Base-by-base conservation (phyloP, 2,329 filamentous ascomycete genomes). In the Aspergillus novofumigatus region DNA sequence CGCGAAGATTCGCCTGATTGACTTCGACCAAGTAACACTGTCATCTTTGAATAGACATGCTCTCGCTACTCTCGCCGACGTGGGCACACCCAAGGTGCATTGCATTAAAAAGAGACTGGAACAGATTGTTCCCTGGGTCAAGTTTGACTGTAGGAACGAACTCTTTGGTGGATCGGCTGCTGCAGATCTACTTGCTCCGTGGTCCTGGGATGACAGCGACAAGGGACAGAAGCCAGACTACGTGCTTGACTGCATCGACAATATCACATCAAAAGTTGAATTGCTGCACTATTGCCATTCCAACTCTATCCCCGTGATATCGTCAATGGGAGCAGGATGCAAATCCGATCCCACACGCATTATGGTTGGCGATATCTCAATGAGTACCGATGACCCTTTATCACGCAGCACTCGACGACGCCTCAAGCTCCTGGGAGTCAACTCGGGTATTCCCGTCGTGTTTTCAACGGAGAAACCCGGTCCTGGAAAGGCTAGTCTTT, bases 181-280 rank as follows among this genome's bases (percentile, higher is more conserved):
- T 0, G 82, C 83, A 6, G 71, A 76, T 10, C 78, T 97, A 60
- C 78, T 99, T 45, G 84, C 78, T 0, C 79, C 84, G 0, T 92
- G 91, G 86, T 75, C 78, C 11, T 63, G 73, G 61, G 17, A 83
- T 82, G 69, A 72, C 29, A 67, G 70, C 6, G 71, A 74, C 20
- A 67, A 69, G 35, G 72, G 71, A n/a, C 71, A 67, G 49, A 81
- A 81, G 66, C 92, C 92, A 1, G 88, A 93, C 66, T 99, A 88
- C 68, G 86, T 99, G n/a, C 85, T 99, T 38, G 94, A 99, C 75
- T 95, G 93, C 23, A 99, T 99, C 64, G 94, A 99, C 75, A 97
- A 99, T 70, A 97, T 99, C 61, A 91, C 96, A 52, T 96, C 91
- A 54, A 99, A 99, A 77, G 93, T 99, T 3, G 89, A 88, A 20